Base-by-base conservation (phyloP, 257 asterid genomes). In the Henckelia pumila region DNA sequence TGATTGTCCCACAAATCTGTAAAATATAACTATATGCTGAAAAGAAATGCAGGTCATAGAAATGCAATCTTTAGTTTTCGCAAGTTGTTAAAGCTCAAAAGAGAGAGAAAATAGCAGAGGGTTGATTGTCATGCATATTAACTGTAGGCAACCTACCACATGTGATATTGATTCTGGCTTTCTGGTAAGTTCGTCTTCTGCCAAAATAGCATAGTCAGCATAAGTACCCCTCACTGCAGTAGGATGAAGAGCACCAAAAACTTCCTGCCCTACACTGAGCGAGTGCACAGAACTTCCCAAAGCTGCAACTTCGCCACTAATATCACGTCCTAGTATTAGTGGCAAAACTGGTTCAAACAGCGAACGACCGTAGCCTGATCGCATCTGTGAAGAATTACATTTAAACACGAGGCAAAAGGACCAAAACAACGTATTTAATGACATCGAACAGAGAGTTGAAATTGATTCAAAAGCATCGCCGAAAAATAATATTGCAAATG, bases 221-320 rank as follows among this genome's bases (percentile, higher is more conserved):
- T 94, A 94, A 71, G 98, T 91, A 76, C 99, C 99, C 96, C 99
- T 85, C 79, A 86, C 83, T 53, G 99, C 96, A 61, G 98, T 94
- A 65, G 98, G 98, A 75, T 91, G 99, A 71, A 94, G 81, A 29
- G 99, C 97, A 70, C 99, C 98, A 81, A 91, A 94, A 23, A 91
- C 98, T 77, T 89, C 96, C 79, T 91, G 96, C 49, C 98, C 99
- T 79, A 87, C 82, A 61, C 40, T 68, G 57, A 91, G 81, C 14
- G 95, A 83, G 32, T 63, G 79, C 28, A 94, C 99, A 69, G 95
- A 76, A 59, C 55, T 63, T 67, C 99, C 98, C 82, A 84, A 78
- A 55, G 90, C 95, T 22, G 88, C 96, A 77, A 94, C 95, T 76
- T 87, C 96, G 72, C 99, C 99, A 64, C 99, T 94, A 72, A 94